These are phyloP conservation scores for Lactifluus piperatus DNA, from an alignment of 768 basidiomycete genomes.

Conservation along the genomic window DNA sequence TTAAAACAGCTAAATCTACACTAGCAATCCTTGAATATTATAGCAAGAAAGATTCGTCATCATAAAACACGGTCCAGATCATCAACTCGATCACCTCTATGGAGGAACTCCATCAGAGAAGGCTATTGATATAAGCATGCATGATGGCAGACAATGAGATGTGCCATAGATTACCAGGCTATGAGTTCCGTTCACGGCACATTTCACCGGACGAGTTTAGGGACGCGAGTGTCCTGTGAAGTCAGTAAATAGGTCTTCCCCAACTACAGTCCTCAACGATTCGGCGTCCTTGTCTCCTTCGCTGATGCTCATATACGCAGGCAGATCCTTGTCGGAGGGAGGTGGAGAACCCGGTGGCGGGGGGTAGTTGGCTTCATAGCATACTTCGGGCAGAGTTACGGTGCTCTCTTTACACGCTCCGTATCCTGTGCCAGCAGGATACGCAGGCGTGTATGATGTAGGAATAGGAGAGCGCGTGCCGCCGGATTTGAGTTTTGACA, in stretches of 20 bases:
- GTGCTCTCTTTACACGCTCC: slow-evolving; percentile 12
- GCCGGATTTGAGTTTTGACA: slow-evolving; percentile 36
- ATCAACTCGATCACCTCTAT: background rate
- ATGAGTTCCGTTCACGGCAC: background rate
- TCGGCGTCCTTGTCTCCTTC: slow-evolving; percentile 26
- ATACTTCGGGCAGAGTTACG: slow-evolving; percentile 20
- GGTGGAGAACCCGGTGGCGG: slow-evolving; percentile 47
- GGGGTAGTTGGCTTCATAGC: slow-evolving; percentile 27
- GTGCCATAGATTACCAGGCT: background rate
- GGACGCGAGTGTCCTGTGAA: slow-evolving; percentile 27
- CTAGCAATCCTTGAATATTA: background rate
- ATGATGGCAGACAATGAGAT: background rate
- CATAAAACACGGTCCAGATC: too few relatives aligned
- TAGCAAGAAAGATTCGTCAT: background rate
- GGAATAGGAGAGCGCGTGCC: slow-evolving; percentile 41
- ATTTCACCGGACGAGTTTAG: background rate
- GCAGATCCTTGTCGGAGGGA: slow-evolving; percentile 27
- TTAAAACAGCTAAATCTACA: background rate
- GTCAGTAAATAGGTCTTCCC: slow-evolving; percentile 51
- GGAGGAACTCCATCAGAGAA: background rate
- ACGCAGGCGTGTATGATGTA: slow-evolving; percentile 25
- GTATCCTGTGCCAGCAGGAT: slow-evolving; percentile 20
- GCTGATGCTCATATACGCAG: slow-evolving; percentile 34
- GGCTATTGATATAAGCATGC: background rate
- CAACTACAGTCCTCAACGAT: slow-evolving; percentile 21